phyloP scores from a whole-genome alignment of 257 asterid species.

The Henckelia pumila region DNA sequence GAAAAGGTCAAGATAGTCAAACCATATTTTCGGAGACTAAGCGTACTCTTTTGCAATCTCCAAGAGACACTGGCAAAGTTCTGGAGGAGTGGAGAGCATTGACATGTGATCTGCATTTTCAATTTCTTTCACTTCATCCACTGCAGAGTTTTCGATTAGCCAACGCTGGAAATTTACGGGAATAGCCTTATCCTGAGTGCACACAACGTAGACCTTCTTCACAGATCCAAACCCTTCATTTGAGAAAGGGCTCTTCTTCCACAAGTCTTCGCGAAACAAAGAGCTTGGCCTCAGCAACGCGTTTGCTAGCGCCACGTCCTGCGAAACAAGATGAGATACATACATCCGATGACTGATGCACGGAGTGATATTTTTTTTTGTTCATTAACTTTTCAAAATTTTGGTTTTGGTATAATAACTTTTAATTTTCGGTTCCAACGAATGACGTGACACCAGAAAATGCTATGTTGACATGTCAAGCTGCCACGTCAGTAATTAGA shows the following conservation, averaged over 20 bases:
- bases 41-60: constrained; percentile 30
- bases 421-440: too few species aligned
- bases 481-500: too few species aligned
- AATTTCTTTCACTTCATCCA: constrained; percentile 33
- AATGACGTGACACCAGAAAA: too few species aligned
- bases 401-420: too few species aligned
- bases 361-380: too few species aligned
- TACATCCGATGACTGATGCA: too few species aligned
- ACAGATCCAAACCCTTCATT: constrained; percentile 47
- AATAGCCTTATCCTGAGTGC: constrained; percentile 37
- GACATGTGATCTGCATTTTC: constrained; percentile 53
- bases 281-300: constrained; percentile 44
- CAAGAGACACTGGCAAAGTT: constrained; percentile 33
- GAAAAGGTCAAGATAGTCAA: neutral
- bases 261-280: constrained; percentile 36
- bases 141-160: constrained; percentile 39
- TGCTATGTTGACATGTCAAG: too few species aligned
- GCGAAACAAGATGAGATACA: constrained; percentile 1
- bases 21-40: neutral
- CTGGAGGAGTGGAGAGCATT: constrained; percentile 38
- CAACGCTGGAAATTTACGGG: constrained; percentile 41
- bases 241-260: constrained; percentile 32
- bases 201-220: constrained; percentile 35
- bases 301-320: constrained; percentile 52
- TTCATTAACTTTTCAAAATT: too few species aligned